These are phyloP conservation scores for Strobilomyces dryophilus DNA, from an alignment of 768 basidiomycete species.

Conservation along the genomic window DNA sequence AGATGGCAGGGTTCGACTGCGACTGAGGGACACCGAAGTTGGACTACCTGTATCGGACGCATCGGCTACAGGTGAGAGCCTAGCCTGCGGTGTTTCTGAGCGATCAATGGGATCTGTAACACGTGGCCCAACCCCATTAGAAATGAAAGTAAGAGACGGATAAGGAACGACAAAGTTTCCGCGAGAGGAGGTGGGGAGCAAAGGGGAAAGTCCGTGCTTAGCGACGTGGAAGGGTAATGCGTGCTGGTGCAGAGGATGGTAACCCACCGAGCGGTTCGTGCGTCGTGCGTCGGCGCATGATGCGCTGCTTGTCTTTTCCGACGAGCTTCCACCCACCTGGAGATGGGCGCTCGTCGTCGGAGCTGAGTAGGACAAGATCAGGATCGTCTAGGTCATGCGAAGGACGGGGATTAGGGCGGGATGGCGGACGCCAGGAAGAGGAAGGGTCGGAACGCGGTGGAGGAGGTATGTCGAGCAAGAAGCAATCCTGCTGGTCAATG, in stretches of 20 bases:
- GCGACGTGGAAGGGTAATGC: slow-evolving; percentile 27
- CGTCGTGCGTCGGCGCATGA: slow-evolving; percentile 56
- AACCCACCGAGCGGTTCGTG: slow-evolving; percentile 39
- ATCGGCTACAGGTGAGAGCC: slow-evolving; percentile 48
- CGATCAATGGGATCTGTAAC: slow-evolving; percentile 18
- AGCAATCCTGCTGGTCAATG: slow-evolving; percentile 95
- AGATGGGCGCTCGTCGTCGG: slow-evolving; percentile 46
- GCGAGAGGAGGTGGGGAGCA: neutral
- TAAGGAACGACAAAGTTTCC: neutral
- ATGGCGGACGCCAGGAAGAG: slow-evolving; percentile 27
- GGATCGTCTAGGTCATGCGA: slow-evolving; percentile 38
- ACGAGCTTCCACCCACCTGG: slow-evolving; percentile 55
- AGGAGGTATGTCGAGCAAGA: slow-evolving; percentile 83
- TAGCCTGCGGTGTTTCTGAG: slow-evolving; percentile 26
- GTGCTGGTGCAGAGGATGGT: slow-evolving; percentile 31
- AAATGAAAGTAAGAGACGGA: slow-evolving; percentile 5
- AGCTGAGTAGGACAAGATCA: slow-evolving; percentile 42
- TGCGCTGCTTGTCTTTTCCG: slow-evolving; percentile 36
- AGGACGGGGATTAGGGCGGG: slow-evolving; percentile 5
- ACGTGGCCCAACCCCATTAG: slow-evolving; percentile 10
- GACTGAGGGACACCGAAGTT: slow-evolving; percentile 34
- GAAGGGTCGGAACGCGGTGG: slow-evolving; percentile 43
- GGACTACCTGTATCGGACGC: slow-evolving; percentile 27
- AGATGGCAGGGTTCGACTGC: slow-evolving; percentile 64
- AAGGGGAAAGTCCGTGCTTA: slow-evolving; percentile 18